Evolutionary conservation across 495 filamentous ascomycete species (phyloP).

Genomic region (Platismatia glauca): DNA sequence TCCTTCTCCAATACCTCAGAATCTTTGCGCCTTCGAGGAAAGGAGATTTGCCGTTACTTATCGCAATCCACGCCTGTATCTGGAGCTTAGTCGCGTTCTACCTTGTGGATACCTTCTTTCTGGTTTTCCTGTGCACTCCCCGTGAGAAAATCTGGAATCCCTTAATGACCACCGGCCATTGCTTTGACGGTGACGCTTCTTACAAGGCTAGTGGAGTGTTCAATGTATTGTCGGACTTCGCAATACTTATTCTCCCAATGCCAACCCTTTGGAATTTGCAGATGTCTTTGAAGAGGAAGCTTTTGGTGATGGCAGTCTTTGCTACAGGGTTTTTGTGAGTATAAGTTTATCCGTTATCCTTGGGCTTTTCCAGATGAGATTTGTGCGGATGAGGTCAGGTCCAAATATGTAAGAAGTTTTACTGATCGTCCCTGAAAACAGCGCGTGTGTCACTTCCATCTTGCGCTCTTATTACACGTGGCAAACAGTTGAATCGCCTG

Average conservation of each 20-base stretch:
- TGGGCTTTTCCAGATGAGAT: not conserved
- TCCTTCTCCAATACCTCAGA: constrained; percentile 41
- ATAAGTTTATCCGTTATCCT: not conserved
- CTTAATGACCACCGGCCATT: constrained; percentile 22
- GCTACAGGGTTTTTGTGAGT: constrained; percentile 8
- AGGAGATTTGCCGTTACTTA: not conserved
- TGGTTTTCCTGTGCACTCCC: not conserved
- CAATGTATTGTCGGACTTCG: constrained; percentile 8
- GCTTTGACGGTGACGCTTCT: constrained; percentile 25
- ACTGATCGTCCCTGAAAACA: not conserved
- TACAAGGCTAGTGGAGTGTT: constrained; percentile 15
- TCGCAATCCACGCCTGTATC: not conserved
- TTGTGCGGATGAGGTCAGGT: too few species aligned
- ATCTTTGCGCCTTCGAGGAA: constrained; percentile 31
- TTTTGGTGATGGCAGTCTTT: not conserved
- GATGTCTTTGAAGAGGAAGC: not conserved
- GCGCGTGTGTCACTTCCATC: constrained; percentile 12
- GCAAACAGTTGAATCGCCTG: not conserved
- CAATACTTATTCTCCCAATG: constrained; percentile 4
- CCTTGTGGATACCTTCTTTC: not conserved
- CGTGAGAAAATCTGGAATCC: constrained; percentile 1
- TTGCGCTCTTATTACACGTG: constrained; percentile 9
- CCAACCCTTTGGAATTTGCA: constrained; percentile 3
- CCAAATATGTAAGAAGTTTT: not conserved
- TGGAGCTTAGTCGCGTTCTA: not conserved